Percentiles rank a stretch among this genome's conserved stretches.
Evolutionary conservation across 2,329 filamentous ascomycete genomes (phyloP).

Genomic region (Dryadomyces quercivorus): DNA sequence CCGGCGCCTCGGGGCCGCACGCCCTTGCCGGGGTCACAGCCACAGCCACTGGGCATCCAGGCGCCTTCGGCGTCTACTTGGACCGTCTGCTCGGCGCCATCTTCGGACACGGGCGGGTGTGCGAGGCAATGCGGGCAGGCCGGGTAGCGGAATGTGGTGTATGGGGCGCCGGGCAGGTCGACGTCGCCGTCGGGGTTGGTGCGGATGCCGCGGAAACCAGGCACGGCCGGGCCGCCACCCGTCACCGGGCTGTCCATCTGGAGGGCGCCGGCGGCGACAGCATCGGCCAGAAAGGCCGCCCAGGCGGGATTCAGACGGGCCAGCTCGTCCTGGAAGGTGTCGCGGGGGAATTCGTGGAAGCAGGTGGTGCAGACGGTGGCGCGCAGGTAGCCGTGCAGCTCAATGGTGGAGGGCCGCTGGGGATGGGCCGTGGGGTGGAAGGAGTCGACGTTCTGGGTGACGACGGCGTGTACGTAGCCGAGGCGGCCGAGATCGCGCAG

Average conservation of each 20-base stretch:
- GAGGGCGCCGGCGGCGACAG: slow-evolving; percentile 62
- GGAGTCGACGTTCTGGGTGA: slow-evolving; percentile 96
- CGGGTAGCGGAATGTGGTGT: slow-evolving; percentile 83
- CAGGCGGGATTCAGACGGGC: slow-evolving; percentile 74
- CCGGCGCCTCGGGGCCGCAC: slow-evolving; percentile 43
- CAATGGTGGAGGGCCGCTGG: slow-evolving; percentile 52
- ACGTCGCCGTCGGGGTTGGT: slow-evolving; percentile 93
- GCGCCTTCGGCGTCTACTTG: slow-evolving; percentile 71
- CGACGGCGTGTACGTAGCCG: slow-evolving; percentile 61
- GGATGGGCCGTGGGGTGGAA: slow-evolving; percentile 77
- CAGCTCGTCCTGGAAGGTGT: slow-evolving; percentile 64
- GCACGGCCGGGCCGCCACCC: slow-evolving; percentile 25
- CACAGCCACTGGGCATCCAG: slow-evolving; percentile 37
- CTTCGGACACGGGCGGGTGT: slow-evolving; percentile 41
- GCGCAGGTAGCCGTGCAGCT: slow-evolving; percentile 85
- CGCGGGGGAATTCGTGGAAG: slow-evolving; percentile 55
- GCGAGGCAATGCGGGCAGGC: slow-evolving; percentile 71
- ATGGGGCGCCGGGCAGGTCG: slow-evolving; percentile 75
- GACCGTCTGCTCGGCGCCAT: slow-evolving; percentile 44
- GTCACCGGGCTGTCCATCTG: slow-evolving; percentile 66
- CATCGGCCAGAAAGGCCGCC: slow-evolving; percentile 62
- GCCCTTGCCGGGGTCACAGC: neutral
- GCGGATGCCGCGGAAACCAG: slow-evolving; percentile 44
- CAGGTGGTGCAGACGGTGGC: slow-evolving; percentile 74
- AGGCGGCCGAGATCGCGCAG: slow-evolving; percentile 59